Evolutionary conservation across 2,329 filamentous ascomycete species (phyloP).

Genomic region (Penicillium sp.): DNA sequence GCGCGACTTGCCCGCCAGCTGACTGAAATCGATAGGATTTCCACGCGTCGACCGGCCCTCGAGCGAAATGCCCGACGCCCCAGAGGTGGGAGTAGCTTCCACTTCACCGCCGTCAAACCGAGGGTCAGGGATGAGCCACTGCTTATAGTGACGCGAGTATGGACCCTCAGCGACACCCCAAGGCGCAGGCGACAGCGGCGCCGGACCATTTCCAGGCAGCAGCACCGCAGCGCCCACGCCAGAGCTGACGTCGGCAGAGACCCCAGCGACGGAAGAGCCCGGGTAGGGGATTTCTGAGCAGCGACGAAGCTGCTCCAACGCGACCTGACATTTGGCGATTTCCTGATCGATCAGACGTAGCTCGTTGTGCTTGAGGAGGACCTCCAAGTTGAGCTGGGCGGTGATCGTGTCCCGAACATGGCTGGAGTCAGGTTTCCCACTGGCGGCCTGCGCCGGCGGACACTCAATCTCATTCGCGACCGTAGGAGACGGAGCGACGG

Average conservation of each 20-base stretch:
- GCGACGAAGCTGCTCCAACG: slow-evolving; percentile 88
- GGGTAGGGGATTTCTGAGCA: slow-evolving; percentile 93
- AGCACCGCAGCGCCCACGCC: slow-evolving; percentile 75
- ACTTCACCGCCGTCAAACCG: slow-evolving; percentile 72
- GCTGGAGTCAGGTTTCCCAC: slow-evolving; percentile 39
- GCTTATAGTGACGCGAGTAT: slow-evolving; percentile 91
- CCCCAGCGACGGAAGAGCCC: slow-evolving; percentile 61
- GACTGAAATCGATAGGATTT: slow-evolving; percentile 63
- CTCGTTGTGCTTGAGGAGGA: slow-evolving; percentile 92
- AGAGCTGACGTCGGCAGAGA: slow-evolving; percentile 70
- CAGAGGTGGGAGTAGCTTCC: slow-evolving; percentile 29
- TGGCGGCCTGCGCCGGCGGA: slow-evolving; percentile 24
- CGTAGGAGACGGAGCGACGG: slow-evolving; percentile 12
- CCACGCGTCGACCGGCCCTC: slow-evolving; percentile 77
- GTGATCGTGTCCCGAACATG: slow-evolving; percentile 74
- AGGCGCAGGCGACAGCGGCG: slow-evolving; percentile 79
- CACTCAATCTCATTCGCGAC: slow-evolving; percentile 15
- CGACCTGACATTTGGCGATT: slow-evolving; percentile 90
- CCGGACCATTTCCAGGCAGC: slow-evolving; percentile 63
- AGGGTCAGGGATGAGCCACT: slow-evolving; percentile 90
- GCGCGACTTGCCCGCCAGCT: slow-evolving; percentile 59
- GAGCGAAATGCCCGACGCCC: slow-evolving; percentile 47
- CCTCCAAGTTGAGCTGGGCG: slow-evolving; percentile 87
- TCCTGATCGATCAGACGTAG: slow-evolving; percentile 93
- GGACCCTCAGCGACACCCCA: slow-evolving; percentile 92